Evolutionary conservation across 768 basidiomycete species (phyloP).

Genomic region (Sutorius australiensis): DNA sequence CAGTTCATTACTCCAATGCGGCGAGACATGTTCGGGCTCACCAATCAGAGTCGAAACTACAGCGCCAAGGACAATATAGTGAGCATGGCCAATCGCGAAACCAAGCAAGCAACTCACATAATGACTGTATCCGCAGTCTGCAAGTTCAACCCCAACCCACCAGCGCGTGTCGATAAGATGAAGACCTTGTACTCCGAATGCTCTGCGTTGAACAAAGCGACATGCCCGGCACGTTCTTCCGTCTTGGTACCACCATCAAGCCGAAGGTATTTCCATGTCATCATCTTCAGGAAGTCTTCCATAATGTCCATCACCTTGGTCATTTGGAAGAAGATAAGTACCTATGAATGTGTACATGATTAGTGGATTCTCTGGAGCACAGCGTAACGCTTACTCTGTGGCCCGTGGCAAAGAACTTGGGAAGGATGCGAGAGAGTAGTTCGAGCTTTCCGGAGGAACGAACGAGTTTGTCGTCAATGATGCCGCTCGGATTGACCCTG

Average conservation of each 20-base stretch:
- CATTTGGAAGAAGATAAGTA: conserved; percentile 99
- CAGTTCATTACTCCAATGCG: background rate
- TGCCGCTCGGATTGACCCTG: conserved; percentile 79
- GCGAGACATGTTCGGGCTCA: conserved; percentile 17
- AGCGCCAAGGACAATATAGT: conserved; percentile 3
- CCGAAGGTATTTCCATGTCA: conserved; percentile 83
- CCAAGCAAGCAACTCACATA: conserved; percentile 54
- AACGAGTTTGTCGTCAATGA: conserved; percentile 81
- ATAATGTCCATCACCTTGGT: conserved; percentile 99
- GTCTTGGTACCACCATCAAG: conserved; percentile 97
- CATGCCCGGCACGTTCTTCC: conserved; percentile 86
- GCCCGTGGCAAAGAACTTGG: conserved; percentile 89
- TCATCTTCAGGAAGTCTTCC: conserved; percentile 90
- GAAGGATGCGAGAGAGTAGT: conserved; percentile 83
- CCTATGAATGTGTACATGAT: conserved; percentile 41
- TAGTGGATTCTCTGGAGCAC: background rate
- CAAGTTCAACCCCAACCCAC: conserved; percentile 90
- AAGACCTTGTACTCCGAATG: conserved; percentile 87
- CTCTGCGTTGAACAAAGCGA: conserved; percentile 85
- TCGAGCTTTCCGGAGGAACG: conserved; percentile 93
- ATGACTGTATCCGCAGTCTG: conserved; percentile 97
- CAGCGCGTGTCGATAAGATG: conserved; percentile 90
- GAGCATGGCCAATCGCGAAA: conserved; percentile 1
- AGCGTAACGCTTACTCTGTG: conserved; percentile 62
- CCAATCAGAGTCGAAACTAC: conserved; percentile 79